Evolutionary conservation across 371 early-diverging fungal genomes (phyloP).

Genomic region (Mortierella sp.): DNA sequence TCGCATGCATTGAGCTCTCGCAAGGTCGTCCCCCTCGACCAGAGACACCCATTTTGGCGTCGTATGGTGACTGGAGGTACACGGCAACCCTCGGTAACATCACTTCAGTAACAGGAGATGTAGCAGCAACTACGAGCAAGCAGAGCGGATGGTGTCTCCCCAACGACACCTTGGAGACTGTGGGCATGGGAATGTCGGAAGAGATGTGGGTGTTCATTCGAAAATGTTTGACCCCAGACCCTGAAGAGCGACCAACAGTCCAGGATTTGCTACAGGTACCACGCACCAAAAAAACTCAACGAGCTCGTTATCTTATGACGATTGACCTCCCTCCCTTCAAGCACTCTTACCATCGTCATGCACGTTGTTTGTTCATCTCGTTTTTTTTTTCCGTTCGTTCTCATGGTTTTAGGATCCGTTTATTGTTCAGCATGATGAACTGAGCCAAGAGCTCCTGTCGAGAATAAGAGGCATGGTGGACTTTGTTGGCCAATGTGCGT

Average conservation of each 20-base stretch:
- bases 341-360: neutral
- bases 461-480: slow-evolving; percentile 44
- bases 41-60: slow-evolving; percentile 30
- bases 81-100: neutral
- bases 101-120: slow-evolving; percentile 48
- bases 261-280: slow-evolving; percentile 43
- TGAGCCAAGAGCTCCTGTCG: slow-evolving; percentile 22
- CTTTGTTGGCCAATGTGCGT: slow-evolving; percentile 46
- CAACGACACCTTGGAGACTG: slow-evolving; percentile 5
- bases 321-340: neutral
- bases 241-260: slow-evolving; percentile 67
- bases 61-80: slow-evolving; percentile 30
- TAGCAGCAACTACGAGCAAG: slow-evolving; percentile 46
- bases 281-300: neutral
- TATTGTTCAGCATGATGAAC: slow-evolving; percentile 14
- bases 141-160: slow-evolving; percentile 11
- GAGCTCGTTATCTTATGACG: neutral
- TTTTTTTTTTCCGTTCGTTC: neutral
- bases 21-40: slow-evolving; percentile 49
- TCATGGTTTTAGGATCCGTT: slow-evolving; percentile 51
- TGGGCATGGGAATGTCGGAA: slow-evolving; percentile 59
- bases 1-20: slow-evolving; percentile 62
- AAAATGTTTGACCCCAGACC: slow-evolving; percentile 71
- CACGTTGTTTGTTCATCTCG: neutral
- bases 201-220: slow-evolving; percentile 64